Conservation (phyloP, 306 rosid species). For the Vachellia collinsii region DNA sequence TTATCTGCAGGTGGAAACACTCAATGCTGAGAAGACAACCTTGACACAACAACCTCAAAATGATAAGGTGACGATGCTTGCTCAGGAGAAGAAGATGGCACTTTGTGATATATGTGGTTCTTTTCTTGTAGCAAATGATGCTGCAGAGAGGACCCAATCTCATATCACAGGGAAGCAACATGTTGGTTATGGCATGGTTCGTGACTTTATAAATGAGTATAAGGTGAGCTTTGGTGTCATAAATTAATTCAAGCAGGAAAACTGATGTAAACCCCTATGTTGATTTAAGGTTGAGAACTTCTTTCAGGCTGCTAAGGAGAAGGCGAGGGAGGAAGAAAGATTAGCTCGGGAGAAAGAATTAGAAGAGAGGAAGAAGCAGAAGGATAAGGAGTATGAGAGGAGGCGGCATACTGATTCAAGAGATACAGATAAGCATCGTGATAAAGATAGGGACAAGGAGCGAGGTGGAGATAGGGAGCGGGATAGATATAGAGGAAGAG, state of each 20-base stretch:
- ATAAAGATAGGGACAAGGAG: constrained; percentile 74
- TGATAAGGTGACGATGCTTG: constrained; percentile 79
- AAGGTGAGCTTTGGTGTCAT: constrained; percentile 57
- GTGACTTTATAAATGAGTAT: constrained; percentile 82
- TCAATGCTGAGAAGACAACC: constrained; percentile 81
- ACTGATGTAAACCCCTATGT: constrained; percentile 11
- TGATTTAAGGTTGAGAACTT: constrained; percentile 22
- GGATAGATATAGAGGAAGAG: constrained; percentile 77
- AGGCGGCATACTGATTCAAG: constrained; percentile 75
- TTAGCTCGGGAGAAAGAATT: constrained; percentile 83
- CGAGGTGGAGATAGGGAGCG: constrained; percentile 69
- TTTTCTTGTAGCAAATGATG: constrained; percentile 98
- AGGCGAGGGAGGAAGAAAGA: constrained; percentile 83
- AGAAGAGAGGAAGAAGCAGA: constrained; percentile 82
- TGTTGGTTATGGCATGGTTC: constrained; percentile 99
- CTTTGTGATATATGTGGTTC: constrained; percentile 99
- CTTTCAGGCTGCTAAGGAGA: constrained; percentile 81
- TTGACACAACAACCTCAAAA: constrained; percentile 75
- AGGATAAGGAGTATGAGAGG: constrained; percentile 75
- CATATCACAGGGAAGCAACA: constrained; percentile 98
- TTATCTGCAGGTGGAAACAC: constrained; percentile 75
- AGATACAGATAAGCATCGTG: constrained; percentile 73
- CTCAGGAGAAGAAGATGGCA: constrained; percentile 98
- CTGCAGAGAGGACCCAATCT: constrained; percentile 95
- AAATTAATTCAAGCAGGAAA: constrained; percentile 18